Base-by-base conservation (phyloP, 1,284 basidiomycete genomes). In the Boletellus deceptivus region DNA sequence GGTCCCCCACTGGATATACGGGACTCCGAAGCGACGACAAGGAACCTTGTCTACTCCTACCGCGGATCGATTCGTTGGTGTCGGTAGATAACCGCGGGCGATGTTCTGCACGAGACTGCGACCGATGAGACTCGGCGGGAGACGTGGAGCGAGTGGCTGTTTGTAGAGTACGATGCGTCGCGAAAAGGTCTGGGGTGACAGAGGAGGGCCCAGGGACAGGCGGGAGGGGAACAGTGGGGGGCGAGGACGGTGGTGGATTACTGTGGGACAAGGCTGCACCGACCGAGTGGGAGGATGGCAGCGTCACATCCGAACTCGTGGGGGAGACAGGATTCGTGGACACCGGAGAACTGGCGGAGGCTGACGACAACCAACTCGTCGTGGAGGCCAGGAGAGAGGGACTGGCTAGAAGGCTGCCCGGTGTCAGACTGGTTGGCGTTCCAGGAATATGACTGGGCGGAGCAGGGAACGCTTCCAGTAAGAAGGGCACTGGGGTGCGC, bases 361-460 rank as follows among this genome's bases (percentile, higher is more conserved):
- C 35, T 3, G 59, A 42, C 4, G 49, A 20, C 36, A 49, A n/a
- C 53, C 46, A 49, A 13, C 31, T 29, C 4, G 53, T 16, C 1
- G 60, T 22, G 17, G 62, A 55, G 3, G 46, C 37, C 3, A 67
- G 33, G 22, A 63, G 44, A 24, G 56, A 56, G 3, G 55, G 47
- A 18, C 50, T 41, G 6, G 45, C 51, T 25, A 62, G 31, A 18
- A 55, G 8, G 46, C 45, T 43, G 22, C 22, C 39, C 7, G 56
- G 24, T 0, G 44, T 18, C 6, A 50, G 39, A 20, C 39, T 59
- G n/a, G 51, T 24, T 34, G 65, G 62, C 3, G 64, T 55, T 0
- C 58, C 65, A 20, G 67, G 64, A 17, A 66, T 66, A 36, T 66
- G 68, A 31, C 65, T 68, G 2, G 68, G 64, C 8, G 64, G 64